phyloP scores from a whole-genome alignment of 352 stramenopile genomes.

The Pythium scleroteichum region DNA sequence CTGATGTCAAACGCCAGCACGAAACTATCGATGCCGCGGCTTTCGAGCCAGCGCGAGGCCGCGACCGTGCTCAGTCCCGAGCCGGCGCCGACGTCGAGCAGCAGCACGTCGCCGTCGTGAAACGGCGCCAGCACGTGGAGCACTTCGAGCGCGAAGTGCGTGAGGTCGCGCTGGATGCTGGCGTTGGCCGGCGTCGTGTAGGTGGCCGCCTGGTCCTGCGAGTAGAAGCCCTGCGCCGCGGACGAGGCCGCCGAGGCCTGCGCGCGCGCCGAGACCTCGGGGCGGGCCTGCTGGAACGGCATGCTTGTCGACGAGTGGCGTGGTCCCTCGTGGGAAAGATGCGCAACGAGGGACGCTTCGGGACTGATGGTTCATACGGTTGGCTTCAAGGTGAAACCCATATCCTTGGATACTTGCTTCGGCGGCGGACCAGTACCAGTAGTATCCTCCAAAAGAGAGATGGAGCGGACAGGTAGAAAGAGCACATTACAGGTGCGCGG shows the following conservation, averaged over 20 bases:
- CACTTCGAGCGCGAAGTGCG: conserved; percentile 62
- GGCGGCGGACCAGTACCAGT: no score
- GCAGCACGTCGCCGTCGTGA: conserved; percentile 14
- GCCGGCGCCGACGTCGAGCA: conserved; percentile 72
- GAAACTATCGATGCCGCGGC: conserved; percentile 35
- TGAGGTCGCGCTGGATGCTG: conserved; percentile 70
- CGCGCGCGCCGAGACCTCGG: conserved; percentile 47
- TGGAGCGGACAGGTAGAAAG: no score
- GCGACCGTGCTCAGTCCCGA: conserved; percentile 68
- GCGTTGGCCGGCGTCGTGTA: conserved; percentile 75
- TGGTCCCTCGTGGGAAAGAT: conserved; percentile 13
- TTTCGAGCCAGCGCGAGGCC: conserved; percentile 49
- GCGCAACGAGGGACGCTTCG: no score
- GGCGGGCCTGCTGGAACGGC: conserved; percentile 51
- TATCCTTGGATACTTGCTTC: no score
- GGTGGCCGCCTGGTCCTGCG: conserved; percentile 48
- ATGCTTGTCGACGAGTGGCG: conserved; percentile 30
- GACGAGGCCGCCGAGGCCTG: conserved; percentile 37
- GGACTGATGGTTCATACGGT: no score
- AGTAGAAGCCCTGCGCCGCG: conserved; percentile 63
- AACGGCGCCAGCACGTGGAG: conserved; percentile 25
- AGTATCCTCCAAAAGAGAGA: no score
- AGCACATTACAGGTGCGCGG: no score
- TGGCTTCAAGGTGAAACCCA: no score
- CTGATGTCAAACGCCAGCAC: conserved; percentile 79